A percentile compares a stretch with the other conserved stretches of the same genome.
phyloP scores from a whole-genome alignment of 2,329 filamentous ascomycete species.

The Penicillium sp. region DNA sequence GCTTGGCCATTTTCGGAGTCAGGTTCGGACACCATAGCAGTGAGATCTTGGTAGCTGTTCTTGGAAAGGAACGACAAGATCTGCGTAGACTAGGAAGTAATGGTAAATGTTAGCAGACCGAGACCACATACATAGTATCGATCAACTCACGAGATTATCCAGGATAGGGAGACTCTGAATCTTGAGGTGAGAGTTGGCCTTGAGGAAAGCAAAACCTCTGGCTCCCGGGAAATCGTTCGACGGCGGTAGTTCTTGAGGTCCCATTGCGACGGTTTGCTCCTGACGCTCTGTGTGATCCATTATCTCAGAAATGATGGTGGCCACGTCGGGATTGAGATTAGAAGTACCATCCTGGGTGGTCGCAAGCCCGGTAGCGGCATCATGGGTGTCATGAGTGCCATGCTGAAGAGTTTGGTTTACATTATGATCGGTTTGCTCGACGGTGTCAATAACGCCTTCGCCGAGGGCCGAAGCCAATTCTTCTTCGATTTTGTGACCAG shows the following conservation, averaged over 20 bases:
- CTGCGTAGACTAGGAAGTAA: constrained; percentile 45
- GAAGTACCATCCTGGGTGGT: constrained; percentile 18
- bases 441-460: constrained; percentile 22
- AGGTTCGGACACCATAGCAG: constrained; percentile 49
- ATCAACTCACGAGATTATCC: constrained; percentile 48
- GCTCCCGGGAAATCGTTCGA: constrained; percentile 24
- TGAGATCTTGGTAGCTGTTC: constrained; percentile 49
- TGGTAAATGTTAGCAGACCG: neutral
- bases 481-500: constrained; percentile 31
- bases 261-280: constrained; percentile 33
- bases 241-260: constrained; percentile 28
- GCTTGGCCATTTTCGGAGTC: constrained; percentile 52
- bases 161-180: constrained; percentile 54
- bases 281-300: constrained; percentile 38
- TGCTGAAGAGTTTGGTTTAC: constrained; percentile 19
- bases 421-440: constrained; percentile 19
- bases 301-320: constrained; percentile 36
- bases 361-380: constrained; percentile 13
- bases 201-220: constrained; percentile 33
- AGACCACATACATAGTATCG: neutral
- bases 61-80: constrained; percentile 51
- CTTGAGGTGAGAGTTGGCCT: constrained; percentile 43
- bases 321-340: constrained; percentile 29
- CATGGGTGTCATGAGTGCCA: constrained; percentile 10
- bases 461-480: constrained; percentile 32